Evolutionary conservation across 2,329 filamentous ascomycete species (phyloP), one percentile per base, ranked within the genome.

Genomic region (Epichloe brachyelytri): DNA sequence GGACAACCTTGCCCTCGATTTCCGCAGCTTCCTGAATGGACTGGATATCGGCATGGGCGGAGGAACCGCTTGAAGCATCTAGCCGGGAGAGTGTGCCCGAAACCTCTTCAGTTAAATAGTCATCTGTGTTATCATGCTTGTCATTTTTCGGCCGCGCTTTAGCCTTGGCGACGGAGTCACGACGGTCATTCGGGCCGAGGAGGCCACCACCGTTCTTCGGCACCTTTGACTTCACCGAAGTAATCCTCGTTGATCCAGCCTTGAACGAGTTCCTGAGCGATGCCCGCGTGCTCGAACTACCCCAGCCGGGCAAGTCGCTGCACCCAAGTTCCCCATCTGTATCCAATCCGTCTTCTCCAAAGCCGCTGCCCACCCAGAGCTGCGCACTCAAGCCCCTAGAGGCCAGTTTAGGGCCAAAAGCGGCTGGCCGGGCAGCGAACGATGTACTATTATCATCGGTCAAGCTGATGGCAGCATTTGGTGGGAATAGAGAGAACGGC

Each of bases 371-470:
- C 51, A 95, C 86, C 91, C 91, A 97, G 48, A 98, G 72, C 63
- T 90, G 86, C 15, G 89, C 90, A 62, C 87, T 95, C 56, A 97
- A 70, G 26, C 93, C 91, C 52, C 78, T 80, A 12, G 74, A 67
- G 0, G 86, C 86, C 39, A 98, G 71, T 39, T 79, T 71, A 4
- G 93, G 88, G 0, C 93, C 93, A 69, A 97, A 98, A 39, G 88
- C 90, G 49, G 93, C 93, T 53, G 93, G 93, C 46, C 93, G 79
- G 43, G 93, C 90, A 51, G 95, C 77, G 70, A 98, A 98, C 59
- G 94, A 95, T 12, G 93, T 98, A 58, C 88, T 95, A 68, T 98
- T 98, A 69, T 98, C 93, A 68, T 97, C 89, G 62, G 90, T 95
- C 55, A 98, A 78, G 66, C 88, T 95, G 65, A 98, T 96, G 61